Conservation (phyloP, 805 yeast species). For the Lachancea meyersii region DNA sequence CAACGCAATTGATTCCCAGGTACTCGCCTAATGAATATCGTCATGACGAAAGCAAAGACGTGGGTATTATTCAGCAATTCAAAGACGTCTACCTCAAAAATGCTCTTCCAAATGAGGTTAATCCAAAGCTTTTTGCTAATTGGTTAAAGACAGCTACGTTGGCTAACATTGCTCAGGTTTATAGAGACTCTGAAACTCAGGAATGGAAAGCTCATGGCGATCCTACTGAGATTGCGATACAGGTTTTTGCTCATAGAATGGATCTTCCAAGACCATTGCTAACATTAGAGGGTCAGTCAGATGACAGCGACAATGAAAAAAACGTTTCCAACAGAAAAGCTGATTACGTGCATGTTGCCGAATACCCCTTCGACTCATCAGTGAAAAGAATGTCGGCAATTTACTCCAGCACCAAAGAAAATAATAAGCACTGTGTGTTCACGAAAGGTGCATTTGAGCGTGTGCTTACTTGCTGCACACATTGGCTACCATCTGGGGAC, state of each 20-base stretch:
- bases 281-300: constrained; percentile 33
- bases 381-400: constrained; percentile 85
- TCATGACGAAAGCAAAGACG: constrained; percentile 28
- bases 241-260: constrained; percentile 63
- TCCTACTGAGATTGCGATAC: constrained; percentile 85
- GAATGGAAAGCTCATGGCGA: constrained; percentile 81
- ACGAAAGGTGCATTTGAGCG: constrained; percentile 90
- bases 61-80: constrained; percentile 25
- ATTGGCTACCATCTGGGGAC: constrained; percentile 39
- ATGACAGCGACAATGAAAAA: constrained; percentile 17
- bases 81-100: constrained; percentile 16
- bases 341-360: constrained; percentile 54
- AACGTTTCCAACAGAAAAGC: constrained; percentile 42
- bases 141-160: constrained; percentile 67
- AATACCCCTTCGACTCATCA: constrained; percentile 77
- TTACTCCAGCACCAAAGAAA: constrained; percentile 39
- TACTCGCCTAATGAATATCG: constrained; percentile 40
- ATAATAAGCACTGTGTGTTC: constrained; percentile 49
- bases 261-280: constrained; percentile 42
- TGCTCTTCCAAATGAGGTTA: constrained; percentile 14
- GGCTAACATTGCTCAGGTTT: constrained; percentile 72
- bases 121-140: constrained; percentile 31
- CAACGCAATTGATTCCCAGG: constrained; percentile 73
- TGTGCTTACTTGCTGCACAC: constrained; percentile 54
- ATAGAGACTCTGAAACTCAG: constrained; percentile 38